phyloP scores from a whole-genome alignment of 768 basidiomycete species.

The Pleurotus tuoliensis region DNA sequence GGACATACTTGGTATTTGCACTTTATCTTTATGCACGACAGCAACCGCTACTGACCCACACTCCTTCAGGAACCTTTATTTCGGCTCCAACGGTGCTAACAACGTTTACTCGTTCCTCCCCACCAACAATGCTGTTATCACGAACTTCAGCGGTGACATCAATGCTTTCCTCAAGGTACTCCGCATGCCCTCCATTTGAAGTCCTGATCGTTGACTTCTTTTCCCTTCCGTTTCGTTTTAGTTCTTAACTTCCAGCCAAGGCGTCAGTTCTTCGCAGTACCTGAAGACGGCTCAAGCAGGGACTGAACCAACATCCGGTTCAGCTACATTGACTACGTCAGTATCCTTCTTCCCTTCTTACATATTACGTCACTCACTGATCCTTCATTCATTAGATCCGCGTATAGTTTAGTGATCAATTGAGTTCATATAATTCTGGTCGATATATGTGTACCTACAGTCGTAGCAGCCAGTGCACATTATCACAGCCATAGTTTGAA shows the following conservation, averaged over 20 bases:
- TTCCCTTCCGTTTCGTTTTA: slow-evolving; percentile 15
- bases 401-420: slow-evolving; percentile 43
- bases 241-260: slow-evolving; percentile 47
- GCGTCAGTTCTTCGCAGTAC: slow-evolving; percentile 49
- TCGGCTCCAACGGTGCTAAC: slow-evolving; percentile 50
- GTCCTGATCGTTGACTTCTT: not conserved
- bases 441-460: too few relatives aligned
- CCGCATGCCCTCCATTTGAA: not conserved
- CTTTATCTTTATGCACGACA: too few relatives aligned
- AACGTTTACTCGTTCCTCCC: slow-evolving; percentile 48
- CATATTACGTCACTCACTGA: not conserved
- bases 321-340: slow-evolving; percentile 51
- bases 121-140: slow-evolving; percentile 28
- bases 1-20: slow-evolving; percentile 37
- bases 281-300: slow-evolving; percentile 59
- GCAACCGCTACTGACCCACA: too few relatives aligned
- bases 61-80: slow-evolving; percentile 46
- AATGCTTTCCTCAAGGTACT: slow-evolving; percentile 46
- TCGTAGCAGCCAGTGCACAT: too few relatives aligned
- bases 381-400: slow-evolving; percentile 28
- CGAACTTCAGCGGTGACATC: slow-evolving; percentile 51
- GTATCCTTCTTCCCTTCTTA: slow-evolving; percentile 13
- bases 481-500: too few relatives aligned
- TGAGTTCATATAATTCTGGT: slow-evolving; percentile 16
- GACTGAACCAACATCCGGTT: slow-evolving; percentile 59